Evolutionary conservation across 2,329 filamentous ascomycete genomes (phyloP).

Genomic region (Penicillium freii): DNA sequence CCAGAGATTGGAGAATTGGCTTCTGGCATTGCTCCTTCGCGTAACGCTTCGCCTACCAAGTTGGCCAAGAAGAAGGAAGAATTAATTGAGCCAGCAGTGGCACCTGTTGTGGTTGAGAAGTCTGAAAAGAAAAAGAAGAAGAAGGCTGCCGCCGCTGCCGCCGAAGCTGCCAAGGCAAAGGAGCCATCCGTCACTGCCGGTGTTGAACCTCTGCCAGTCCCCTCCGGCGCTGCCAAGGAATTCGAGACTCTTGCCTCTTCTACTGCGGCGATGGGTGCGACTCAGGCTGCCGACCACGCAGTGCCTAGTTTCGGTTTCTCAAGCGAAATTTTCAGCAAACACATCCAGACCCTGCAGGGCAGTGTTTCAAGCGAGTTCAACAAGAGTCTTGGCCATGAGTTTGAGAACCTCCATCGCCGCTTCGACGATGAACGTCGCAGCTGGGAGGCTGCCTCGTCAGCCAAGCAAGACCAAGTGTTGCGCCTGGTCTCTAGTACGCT

Average conservation of each 20-base stretch:
- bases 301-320: constrained; percentile 42
- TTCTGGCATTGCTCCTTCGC: constrained; percentile 25
- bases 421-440: constrained; percentile 68
- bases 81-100: constrained; percentile 26
- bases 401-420: constrained; percentile 57
- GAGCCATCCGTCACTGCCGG: constrained; percentile 24
- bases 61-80: constrained; percentile 45
- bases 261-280: constrained; percentile 16
- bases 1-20: constrained; percentile 24
- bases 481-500: constrained; percentile 67
- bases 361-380: constrained; percentile 50
- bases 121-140: constrained; percentile 72
- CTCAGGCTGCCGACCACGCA: constrained; percentile 11
- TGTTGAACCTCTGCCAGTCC: constrained; percentile 15
- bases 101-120: constrained; percentile 51
- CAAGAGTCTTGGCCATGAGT: constrained; percentile 48
- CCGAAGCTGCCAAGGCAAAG: constrained; percentile 44
- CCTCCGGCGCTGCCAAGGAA: constrained; percentile 6
- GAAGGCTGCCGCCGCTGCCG: constrained; percentile 40
- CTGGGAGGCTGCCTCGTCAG: constrained; percentile 60
- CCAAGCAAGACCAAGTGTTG: constrained; percentile 69
- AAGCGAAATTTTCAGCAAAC: constrained; percentile 58
- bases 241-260: constrained; percentile 17
- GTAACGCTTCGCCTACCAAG: constrained; percentile 42
- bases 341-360: constrained; percentile 57